Conservation (phyloP, 495 filamentous ascomycete genomes). For the Cetradonia linearis region DNA sequence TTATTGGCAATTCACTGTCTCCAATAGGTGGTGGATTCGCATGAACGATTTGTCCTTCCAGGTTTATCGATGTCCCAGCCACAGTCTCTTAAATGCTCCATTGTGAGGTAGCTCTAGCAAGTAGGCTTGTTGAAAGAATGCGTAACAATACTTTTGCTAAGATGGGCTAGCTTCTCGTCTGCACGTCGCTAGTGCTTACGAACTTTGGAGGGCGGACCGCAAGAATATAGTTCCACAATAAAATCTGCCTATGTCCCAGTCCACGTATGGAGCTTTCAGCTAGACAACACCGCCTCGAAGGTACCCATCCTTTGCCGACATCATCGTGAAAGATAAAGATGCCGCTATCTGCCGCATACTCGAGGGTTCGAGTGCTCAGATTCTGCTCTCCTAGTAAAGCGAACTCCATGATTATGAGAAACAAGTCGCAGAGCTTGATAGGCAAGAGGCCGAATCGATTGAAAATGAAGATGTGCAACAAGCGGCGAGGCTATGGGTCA, state of each 20-base stretch:
- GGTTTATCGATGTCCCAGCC: too few species aligned
- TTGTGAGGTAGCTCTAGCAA: too few species aligned
- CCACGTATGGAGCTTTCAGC: neutral
- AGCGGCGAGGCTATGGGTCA: slow-evolving; percentile 12
- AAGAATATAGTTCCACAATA: neutral
- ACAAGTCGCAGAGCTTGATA: slow-evolving; percentile 11
- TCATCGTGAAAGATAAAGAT: slow-evolving; percentile 24
- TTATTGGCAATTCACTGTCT: too few species aligned
- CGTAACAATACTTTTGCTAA: too few species aligned
- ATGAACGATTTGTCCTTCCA: too few species aligned
- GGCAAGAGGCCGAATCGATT: slow-evolving; percentile 8
- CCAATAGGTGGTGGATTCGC: too few species aligned
- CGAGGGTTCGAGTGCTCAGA: slow-evolving; percentile 20
- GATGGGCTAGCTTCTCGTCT: too few species aligned
- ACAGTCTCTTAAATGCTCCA: too few species aligned
- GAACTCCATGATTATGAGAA: slow-evolving; percentile 22
- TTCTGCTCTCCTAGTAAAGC: slow-evolving; percentile 25
- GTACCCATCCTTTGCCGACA: slow-evolving; percentile 24
- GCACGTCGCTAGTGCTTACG: too few species aligned
- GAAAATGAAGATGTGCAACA: slow-evolving; percentile 4
- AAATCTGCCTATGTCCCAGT: neutral
- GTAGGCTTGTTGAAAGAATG: too few species aligned
- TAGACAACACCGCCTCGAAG: neutral
- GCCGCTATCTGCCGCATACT: slow-evolving; percentile 24
- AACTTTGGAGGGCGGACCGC: too few species aligned